Evolutionary conservation across 1,284 basidiomycete species (phyloP), one percentile per base, ranked within the genome.

Genomic region (Golubevia pallescens): DNA sequence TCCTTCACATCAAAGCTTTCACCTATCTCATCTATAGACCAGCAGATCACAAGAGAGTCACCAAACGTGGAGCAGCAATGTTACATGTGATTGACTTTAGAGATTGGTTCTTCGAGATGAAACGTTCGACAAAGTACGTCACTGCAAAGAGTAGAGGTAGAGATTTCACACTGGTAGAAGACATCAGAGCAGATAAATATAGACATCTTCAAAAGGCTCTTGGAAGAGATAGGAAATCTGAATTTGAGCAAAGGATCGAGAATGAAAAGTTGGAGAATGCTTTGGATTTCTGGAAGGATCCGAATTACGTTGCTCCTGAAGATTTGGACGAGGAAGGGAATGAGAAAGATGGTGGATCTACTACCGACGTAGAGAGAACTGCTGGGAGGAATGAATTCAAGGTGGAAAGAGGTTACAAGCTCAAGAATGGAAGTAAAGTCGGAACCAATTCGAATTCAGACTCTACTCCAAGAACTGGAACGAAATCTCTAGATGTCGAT

Each of bases 1-100:
- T 92, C 61, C 80, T 93, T 4, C 92, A 93, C 82, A 87, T 93
- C 85, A 88, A 88, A 58, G 92, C 92, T 0, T 93, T 93, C 87
- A 89, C 89, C 13, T 93, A 93, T 85, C 88, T 89, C 69, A 89
- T 89, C 0, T 93, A 92, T 83, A 86, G 86, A 0, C 79, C 81
- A 1, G 52, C 70, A 8, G 77, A 80, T 38, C 57, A 67, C 2
- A 52, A 61, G 1, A 48, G 68, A 2, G 79, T 69, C 0, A 80
- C 78, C 1, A 19, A 20, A 34, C 20, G 69, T 0, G 58, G 69
- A 10, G 67, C 56, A 32, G 76, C 78, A 1, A 10, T 75, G 21
- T 64, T 74, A 23, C 72, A 80, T 58, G 67, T 69, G 10, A 62
- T 79, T 38, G 75, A 80, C 55, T 80, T 75, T 63, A 48, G 78